Evolutionary conservation across 495 filamentous ascomycete species (phyloP), one percentile per base, ranked within the genome.

Genomic region (Letharia lupina): DNA sequence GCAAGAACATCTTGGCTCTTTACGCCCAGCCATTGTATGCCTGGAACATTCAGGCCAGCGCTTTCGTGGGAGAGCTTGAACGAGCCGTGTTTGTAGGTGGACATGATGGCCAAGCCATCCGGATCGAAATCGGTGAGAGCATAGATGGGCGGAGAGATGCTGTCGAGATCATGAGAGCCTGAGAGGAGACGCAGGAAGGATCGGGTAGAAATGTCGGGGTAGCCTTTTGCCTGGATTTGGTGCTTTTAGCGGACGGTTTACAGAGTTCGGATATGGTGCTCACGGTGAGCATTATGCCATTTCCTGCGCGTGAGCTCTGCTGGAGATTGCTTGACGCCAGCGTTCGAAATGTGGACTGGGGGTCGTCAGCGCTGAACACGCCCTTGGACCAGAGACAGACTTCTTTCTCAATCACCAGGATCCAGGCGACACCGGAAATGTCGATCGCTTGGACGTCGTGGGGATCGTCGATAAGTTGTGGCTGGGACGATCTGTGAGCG

Each of bases 331-430:
- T 82, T 33, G 79, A 75, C 41, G 81, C 82, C 13, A 94, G 75
- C 31, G 86, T 85, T 13, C 89, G 87, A 71, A 96, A 97, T 0
- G 90, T 88, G 20, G 92, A 90, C 91, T 93, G 60, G 28, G 62
- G 10, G 12, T 54, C 57, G 54, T 74, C n/a, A 75, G 69, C 56
- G 33, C 31, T 28, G 39, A 47, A 13, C 31, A 35, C 0, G 31
- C 1, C 31, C 10, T 69, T 5, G n/a, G 47, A 47, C 2, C 15
- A n/a, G 28, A 31, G 2, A 59, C 72, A 54, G 72, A 89, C 91
- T 80, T 98, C 94, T 78, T 98, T 98, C 73, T 98, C 94, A 44
- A 98, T 82, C 0, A 97, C 82, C 0, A 98, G 71, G 37, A 97
- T 78, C 92, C 91, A 96, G 57, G 82, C 74, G 0, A 83, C 73